These are phyloP conservation scores for Capsicum chinense DNA, from an alignment of 257 asterid genomes.

Conservation along the genomic window DNA sequence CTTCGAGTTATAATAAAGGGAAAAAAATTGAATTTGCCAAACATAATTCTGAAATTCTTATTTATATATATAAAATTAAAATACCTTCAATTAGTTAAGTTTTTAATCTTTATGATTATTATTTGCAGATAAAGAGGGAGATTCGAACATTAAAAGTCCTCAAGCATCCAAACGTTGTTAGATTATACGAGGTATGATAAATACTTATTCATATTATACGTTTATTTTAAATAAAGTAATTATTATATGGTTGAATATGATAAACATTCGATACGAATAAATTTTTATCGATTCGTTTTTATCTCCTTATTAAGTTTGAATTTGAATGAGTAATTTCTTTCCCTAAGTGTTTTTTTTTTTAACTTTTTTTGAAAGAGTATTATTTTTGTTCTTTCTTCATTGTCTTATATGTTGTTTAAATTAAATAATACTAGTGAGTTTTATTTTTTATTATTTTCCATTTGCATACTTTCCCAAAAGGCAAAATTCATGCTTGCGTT, in stretches of 20 bases:
- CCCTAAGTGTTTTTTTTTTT: background rate
- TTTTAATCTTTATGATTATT: background rate
- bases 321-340: background rate
- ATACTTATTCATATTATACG: background rate
- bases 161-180: slow-evolving; percentile 94
- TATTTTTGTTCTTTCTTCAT: background rate
- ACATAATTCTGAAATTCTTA: background rate
- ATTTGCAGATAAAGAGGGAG: slow-evolving; percentile 87
- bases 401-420: background rate
- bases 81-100: background rate
- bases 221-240: background rate
- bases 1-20: background rate
- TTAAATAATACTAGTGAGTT: too few species aligned
- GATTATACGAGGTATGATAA: slow-evolving; percentile 72
- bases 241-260: background rate
- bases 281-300: background rate
- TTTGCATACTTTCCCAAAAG: background rate
- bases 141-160: slow-evolving; percentile 88
- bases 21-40: background rate
- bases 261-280: background rate
- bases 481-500: background rate
- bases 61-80: background rate
- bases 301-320: background rate
- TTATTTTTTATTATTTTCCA: background rate
- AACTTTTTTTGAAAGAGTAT: background rate